A percentile compares a stretch with the other conserved stretches of the same genome.
These are phyloP conservation scores for Phytophthora pinifolia DNA, from an alignment of 352 stramenopile genomes.

Conservation along the genomic window DNA sequence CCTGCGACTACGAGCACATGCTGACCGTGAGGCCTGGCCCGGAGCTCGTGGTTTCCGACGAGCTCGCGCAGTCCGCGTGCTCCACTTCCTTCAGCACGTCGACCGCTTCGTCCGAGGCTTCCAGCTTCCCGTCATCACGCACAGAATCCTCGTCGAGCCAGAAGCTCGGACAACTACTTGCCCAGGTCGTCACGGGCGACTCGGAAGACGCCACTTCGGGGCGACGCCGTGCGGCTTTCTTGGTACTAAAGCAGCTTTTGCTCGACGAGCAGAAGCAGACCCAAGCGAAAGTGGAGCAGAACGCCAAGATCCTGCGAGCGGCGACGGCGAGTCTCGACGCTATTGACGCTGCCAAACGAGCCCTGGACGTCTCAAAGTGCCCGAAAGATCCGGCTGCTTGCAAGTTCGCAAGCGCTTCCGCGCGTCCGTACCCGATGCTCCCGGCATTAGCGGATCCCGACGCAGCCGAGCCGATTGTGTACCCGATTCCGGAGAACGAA, in stretches of 20 bases:
- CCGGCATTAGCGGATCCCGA: conserved; percentile 4
- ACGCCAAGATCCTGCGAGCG: conserved; percentile 8
- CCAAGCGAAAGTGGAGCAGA: conserved; percentile 11
- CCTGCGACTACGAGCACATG: conserved; percentile 32
- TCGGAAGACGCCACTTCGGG: not conserved
- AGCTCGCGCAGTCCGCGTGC: not conserved
- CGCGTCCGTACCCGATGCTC: conserved; percentile 30
- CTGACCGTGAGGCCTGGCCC: conserved; percentile 12
- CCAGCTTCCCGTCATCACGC: no score
- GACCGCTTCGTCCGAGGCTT: conserved; percentile 1
- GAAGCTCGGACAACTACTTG: conserved; percentile 20
- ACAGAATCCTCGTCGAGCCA: conserved; percentile 13
- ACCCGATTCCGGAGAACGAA: conserved; percentile 36
- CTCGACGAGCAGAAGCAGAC: conserved; percentile 15
- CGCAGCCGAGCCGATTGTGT: conserved; percentile 18
- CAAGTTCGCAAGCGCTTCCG: conserved; percentile 26
- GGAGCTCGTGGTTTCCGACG: conserved; percentile 14
- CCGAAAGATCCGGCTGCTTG: conserved; percentile 23
- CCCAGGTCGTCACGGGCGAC: conserved; percentile 16
- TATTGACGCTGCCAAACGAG: conserved; percentile 8
- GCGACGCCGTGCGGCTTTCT: conserved; percentile 18
- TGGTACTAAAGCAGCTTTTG: conserved; percentile 28
- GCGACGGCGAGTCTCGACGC: not conserved
- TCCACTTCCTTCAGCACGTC: conserved; percentile 8
- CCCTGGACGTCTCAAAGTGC: conserved; percentile 22